Conservation (phyloP, 2,329 filamentous ascomycete species). For the Cladosporium cucumerinum region DNA sequence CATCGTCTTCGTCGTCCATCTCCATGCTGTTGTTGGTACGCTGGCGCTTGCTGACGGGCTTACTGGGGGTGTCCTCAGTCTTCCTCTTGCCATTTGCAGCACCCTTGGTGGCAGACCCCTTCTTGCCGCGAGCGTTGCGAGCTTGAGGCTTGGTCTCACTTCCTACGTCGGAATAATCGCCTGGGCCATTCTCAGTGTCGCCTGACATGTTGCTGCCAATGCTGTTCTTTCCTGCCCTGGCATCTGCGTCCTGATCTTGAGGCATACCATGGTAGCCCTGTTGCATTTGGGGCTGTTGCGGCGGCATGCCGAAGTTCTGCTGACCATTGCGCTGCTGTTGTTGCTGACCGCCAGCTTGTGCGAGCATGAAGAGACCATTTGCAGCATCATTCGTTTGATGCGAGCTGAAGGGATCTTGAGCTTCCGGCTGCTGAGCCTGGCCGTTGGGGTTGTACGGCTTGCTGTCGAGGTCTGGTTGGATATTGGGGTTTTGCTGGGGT, state of each 20-base stretch:
- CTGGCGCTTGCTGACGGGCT: constrained; percentile 67
- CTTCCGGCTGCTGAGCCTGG: constrained; percentile 36
- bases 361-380: constrained; percentile 88
- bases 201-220: constrained; percentile 59
- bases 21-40: constrained; percentile 58
- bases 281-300: constrained; percentile 39
- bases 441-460: constrained; percentile 57
- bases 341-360: constrained; percentile 63
- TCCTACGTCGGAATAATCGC: constrained; percentile 68
- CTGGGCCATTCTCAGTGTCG: constrained; percentile 49
- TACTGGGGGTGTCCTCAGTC: constrained; percentile 66
- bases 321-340: constrained; percentile 47
- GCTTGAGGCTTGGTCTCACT: constrained; percentile 60
- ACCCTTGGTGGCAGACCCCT: constrained; percentile 51
- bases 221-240: constrained; percentile 45
- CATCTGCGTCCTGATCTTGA: constrained; percentile 27
- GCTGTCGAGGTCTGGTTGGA: constrained; percentile 37
- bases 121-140: constrained; percentile 65
- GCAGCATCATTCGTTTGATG: constrained; percentile 92
- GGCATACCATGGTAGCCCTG: constrained; percentile 40
- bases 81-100: constrained; percentile 70
- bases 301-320: constrained; percentile 44
- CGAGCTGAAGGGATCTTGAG: constrained; percentile 69
- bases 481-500: constrained; percentile 41
- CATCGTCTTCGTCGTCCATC: constrained; percentile 55